phyloP scores from a whole-genome alignment of 2,329 filamentous ascomycete species.

The Penicillium sp. region DNA sequence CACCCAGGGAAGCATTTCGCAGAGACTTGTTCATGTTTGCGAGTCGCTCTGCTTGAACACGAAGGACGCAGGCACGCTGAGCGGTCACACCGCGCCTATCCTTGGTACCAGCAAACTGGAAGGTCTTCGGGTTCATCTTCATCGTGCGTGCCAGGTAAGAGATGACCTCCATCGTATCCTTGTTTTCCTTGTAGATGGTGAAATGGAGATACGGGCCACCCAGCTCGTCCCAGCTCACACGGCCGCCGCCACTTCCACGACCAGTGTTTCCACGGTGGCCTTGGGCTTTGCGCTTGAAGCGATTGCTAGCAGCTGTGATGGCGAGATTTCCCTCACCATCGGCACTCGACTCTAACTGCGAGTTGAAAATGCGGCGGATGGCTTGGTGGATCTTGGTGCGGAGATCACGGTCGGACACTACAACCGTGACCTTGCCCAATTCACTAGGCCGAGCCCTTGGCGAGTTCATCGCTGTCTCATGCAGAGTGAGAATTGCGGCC shows the following conservation, averaged over 20 bases:
- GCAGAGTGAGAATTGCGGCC: constrained; percentile 60
- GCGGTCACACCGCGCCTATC: constrained; percentile 85
- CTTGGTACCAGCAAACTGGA: constrained; percentile 88
- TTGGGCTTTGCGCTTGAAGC: constrained; percentile 42
- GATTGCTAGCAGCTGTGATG: constrained; percentile 56
- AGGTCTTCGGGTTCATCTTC: constrained; percentile 70
- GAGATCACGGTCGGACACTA: constrained; percentile 65
- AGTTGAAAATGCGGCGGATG: constrained; percentile 80
- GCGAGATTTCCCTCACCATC: constrained; percentile 71
- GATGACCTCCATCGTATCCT: constrained; percentile 92
- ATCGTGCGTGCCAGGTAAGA: constrained; percentile 76
- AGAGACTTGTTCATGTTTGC: constrained; percentile 66
- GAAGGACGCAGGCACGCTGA: constrained; percentile 75
- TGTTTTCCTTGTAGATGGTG: constrained; percentile 94
- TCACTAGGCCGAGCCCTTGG: constrained; percentile 63
- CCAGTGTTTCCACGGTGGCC: constrained; percentile 36
- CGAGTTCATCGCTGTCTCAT: constrained; percentile 59
- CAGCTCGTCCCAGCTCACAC: constrained; percentile 67
- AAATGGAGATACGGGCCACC: constrained; percentile 88
- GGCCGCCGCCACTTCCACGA: constrained; percentile 41
- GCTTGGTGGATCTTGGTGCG: constrained; percentile 69
- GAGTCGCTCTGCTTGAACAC: constrained; percentile 67
- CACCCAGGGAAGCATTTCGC: constrained; percentile 71
- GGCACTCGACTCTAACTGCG: constrained; percentile 77
- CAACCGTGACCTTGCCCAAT: constrained; percentile 60